Percentiles rank a stretch among this genome's conserved stretches.
These are phyloP conservation scores for Lodderomyces oxycetoniae DNA, from an alignment of 1,139 yeast species.

Conservation along the genomic window DNA sequence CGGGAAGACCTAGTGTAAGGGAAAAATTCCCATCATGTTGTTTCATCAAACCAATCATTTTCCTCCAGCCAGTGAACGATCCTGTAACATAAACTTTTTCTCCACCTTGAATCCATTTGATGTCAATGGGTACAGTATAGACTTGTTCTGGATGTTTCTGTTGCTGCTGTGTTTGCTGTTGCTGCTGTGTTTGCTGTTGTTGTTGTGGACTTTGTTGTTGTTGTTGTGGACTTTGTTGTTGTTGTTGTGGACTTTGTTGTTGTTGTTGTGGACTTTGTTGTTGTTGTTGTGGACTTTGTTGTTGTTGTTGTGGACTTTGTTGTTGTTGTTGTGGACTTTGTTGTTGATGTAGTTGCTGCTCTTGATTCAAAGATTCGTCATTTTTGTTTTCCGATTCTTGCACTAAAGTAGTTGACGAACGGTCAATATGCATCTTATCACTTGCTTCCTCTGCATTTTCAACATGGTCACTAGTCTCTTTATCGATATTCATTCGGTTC, in stretches of 20 bases:
- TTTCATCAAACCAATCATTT: conserved; percentile 49
- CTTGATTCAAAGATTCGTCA: too few species aligned
- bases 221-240: conserved; percentile 14
- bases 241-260: conserved; percentile 9
- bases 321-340: conserved; percentile 9
- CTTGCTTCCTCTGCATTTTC: conserved; percentile 6
- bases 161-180: conserved; percentile 14
- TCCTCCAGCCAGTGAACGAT: conserved; percentile 48
- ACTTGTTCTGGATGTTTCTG: conserved; percentile 28
- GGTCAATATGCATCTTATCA: conserved; percentile 22
- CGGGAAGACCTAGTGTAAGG: conserved; percentile 43
- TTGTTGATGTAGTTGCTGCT: conserved; percentile 14
- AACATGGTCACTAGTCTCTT: conserved; percentile 19
- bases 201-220: conserved; percentile 15
- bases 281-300: conserved; percentile 7
- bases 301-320: conserved; percentile 9
- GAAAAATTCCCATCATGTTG: conserved; percentile 39
- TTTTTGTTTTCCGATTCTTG: conserved; percentile 9
- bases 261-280: conserved; percentile 20
- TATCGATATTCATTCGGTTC: conserved; percentile 37
- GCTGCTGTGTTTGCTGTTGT: conserved; percentile 8
- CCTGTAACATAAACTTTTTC: conserved; percentile 64
- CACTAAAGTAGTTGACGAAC: conserved; percentile 10
- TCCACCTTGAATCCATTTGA: conserved; percentile 95
- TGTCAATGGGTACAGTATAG: conserved; percentile 64